Evolutionary conservation across 2,329 filamentous ascomycete species (phyloP).

Genomic region (Achaetomium macrosporum): DNA sequence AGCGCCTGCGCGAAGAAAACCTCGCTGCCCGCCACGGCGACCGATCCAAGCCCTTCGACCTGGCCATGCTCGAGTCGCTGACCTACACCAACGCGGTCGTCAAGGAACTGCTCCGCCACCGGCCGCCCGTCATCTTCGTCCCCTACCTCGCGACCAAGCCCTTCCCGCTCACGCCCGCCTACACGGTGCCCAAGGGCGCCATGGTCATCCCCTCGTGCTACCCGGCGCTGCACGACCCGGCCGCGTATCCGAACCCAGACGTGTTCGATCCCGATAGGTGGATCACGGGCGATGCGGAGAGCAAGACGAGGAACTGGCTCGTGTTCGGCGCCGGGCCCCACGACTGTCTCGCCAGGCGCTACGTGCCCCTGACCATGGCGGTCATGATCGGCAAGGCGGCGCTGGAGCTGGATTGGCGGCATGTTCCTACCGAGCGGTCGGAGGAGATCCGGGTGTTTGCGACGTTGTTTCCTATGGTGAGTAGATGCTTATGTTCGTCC

Average conservation of each 20-base stretch:
- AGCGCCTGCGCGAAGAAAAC: conserved; percentile 89
- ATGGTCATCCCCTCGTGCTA: conserved; percentile 95
- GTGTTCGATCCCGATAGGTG: conserved; percentile 86
- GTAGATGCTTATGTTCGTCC: conserved; percentile 30
- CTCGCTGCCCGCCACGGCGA: conserved; percentile 69
- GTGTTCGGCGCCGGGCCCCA: conserved; percentile 95
- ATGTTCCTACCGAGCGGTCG: conserved; percentile 75
- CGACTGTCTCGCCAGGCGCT: conserved; percentile 92
- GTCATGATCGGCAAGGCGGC: conserved; percentile 87
- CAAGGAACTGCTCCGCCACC: conserved; percentile 85
- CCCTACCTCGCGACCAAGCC: conserved; percentile 92
- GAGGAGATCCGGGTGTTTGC: conserved; percentile 99
- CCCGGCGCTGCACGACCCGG: conserved; percentile 83
- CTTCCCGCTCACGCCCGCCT: conserved; percentile 80
- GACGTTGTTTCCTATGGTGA: conserved; percentile 92
- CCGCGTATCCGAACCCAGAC: conserved; percentile 87
- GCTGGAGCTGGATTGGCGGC: conserved; percentile 81
- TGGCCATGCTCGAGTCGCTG: conserved; percentile 86
- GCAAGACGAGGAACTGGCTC: conserved; percentile 87
- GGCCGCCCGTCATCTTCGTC: conserved; percentile 94
- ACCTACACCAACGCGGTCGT: conserved; percentile 88
- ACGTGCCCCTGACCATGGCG: conserved; percentile 82
- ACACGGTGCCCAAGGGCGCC: conserved; percentile 89
- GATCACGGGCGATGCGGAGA: conserved; percentile 82
- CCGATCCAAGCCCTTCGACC: conserved; percentile 61